phyloP scores from a whole-genome alignment of 2,329 filamentous ascomycete genomes.

The Fusarium liriodendri region DNA sequence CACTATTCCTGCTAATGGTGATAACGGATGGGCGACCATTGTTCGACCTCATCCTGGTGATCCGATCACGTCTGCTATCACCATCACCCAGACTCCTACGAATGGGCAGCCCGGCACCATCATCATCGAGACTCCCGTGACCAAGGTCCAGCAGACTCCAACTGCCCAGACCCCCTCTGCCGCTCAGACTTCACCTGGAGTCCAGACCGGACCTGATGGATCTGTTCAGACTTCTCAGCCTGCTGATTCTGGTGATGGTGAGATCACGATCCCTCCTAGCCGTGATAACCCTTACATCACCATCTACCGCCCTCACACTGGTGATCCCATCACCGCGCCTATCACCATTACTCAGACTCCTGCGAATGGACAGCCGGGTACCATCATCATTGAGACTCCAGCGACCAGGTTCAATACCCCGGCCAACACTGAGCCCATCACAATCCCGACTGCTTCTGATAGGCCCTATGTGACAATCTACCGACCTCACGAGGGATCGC shows the following conservation, averaged over 20 bases:
- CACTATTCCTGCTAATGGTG: constrained; percentile 20
- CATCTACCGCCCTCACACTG: constrained; percentile 6
- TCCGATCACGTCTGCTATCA: constrained; percentile 26
- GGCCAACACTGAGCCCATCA: background rate
- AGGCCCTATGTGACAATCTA: background rate
- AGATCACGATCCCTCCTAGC: constrained; percentile 28
- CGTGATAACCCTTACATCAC: constrained; percentile 20
- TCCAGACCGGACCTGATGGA: background rate
- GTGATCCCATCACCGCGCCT: constrained; percentile 26
- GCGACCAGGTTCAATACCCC: background rate
- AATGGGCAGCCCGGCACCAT: constrained; percentile 21
- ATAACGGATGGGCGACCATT: constrained; percentile 16
- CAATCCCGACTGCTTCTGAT: background rate
- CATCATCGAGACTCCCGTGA: constrained; percentile 27
- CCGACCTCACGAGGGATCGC: background rate
- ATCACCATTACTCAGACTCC: constrained; percentile 32
- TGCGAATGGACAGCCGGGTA: constrained; percentile 28
- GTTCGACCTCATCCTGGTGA: constrained; percentile 33
- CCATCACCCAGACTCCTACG: constrained; percentile 19
- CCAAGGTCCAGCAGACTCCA: constrained; percentile 12
- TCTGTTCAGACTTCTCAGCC: constrained; percentile 8
- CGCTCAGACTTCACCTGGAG: background rate
- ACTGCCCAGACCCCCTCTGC: background rate
- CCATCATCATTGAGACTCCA: constrained; percentile 29
- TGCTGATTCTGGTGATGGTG: background rate